A percentile compares a stretch with the other conserved stretches of the same genome.
These are phyloP conservation scores for Triticum aestivum DNA, from an alignment of 176 grass and related monocot species.

Conservation along the genomic window IWGSC_CS_RefSeq_v2.1 NC_057813.1:213494573-213495072, in stretches of 20 bases:
- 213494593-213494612: slow-evolving; percentile 7
- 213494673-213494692: background rate
- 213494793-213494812: background rate
- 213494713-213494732: slow-evolving; percentile 4
- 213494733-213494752: background rate
- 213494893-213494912: slow-evolving; percentile 25
- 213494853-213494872: background rate
- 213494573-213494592: background rate
- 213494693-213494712: background rate
- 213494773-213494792: background rate
- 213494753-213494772: background rate
- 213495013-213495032: slow-evolving; percentile 71
- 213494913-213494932: slow-evolving; percentile 55
- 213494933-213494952: slow-evolving; percentile 86
- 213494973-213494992: slow-evolving; percentile 83
- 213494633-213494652: background rate
- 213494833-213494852: background rate
- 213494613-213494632: background rate
- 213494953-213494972: slow-evolving; percentile 94
- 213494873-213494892: slow-evolving; percentile 18
- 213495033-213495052: slow-evolving; percentile 21
- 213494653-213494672: background rate
- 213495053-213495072: slow-evolving; percentile 14
- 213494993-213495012: slow-evolving; percentile 91
- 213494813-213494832: background rate